A percentile compares a stretch with the other conserved stretches of the same genome.
These are phyloP conservation scores for Yamagishiella unicocca DNA, from an alignment of 139 green algal species.

Conservation along the genomic window DNA sequence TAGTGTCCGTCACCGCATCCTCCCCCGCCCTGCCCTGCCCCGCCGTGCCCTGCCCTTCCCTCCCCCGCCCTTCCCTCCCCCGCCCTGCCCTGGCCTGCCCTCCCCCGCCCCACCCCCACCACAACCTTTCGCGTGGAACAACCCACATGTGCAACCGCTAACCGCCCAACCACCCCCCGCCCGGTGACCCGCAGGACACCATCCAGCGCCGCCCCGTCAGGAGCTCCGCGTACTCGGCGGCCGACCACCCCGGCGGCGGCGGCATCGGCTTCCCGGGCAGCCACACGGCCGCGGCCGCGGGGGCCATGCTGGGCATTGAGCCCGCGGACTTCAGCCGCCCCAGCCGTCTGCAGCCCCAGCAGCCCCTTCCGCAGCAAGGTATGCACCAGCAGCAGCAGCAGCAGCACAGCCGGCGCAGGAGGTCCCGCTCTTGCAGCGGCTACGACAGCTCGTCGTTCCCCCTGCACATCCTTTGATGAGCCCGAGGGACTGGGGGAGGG, in stretches of 20 bases:
- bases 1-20: too few species aligned
- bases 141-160: too few species aligned
- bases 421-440: conserved; percentile 8
- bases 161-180: too few species aligned
- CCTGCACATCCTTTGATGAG: conserved; percentile 45
- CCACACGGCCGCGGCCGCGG: background rate
- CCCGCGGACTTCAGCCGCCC: background rate
- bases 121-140: too few species aligned
- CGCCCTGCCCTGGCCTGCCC: too few species aligned
- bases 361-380: background rate
- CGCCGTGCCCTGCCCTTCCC: too few species aligned
- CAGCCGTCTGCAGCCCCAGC: background rate
- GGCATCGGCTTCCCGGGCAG: background rate
- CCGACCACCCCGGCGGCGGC: background rate
- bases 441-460: conserved; percentile 5
- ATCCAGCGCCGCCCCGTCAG: background rate
- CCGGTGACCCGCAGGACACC: conserved; percentile 19
- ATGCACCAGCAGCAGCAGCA: background rate
- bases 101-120: too few species aligned
- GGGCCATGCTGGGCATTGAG: conserved; percentile 27
- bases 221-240: background rate
- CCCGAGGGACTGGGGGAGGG: too few species aligned
- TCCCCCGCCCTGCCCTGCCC: too few species aligned
- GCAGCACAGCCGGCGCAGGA: background rate
- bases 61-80: too few species aligned